A percentile compares a stretch with the other conserved stretches of the same genome.
Conservation (phyloP, 1,284 basidiomycete species). For the Singerocomus inundabilis region DNA sequence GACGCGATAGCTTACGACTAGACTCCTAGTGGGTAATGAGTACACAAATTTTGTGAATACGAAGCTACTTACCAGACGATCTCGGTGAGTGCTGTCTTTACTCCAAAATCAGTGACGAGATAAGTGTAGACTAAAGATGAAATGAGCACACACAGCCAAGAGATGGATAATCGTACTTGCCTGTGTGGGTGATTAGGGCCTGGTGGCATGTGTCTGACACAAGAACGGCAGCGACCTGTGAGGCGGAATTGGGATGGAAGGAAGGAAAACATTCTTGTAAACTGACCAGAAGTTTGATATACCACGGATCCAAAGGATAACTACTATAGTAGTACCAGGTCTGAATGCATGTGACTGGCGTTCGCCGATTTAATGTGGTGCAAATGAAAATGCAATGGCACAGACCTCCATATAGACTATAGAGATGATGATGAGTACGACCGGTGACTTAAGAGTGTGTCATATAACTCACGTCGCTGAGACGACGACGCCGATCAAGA, state of each 20-base stretch:
- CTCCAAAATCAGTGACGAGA: slow-evolving; percentile 47
- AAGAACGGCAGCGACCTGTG: slow-evolving; percentile 48
- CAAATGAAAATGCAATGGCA: neutral
- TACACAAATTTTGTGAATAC: neutral
- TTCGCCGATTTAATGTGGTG: neutral
- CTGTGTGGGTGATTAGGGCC: slow-evolving; percentile 51
- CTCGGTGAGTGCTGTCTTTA: slow-evolving; percentile 29
- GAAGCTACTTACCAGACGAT: slow-evolving; percentile 47
- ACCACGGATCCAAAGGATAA: slow-evolving; percentile 49
- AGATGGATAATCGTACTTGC: slow-evolving; percentile 29
- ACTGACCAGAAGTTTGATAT: slow-evolving; percentile 42
- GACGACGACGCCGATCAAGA: slow-evolving; percentile 47
- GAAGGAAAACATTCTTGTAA: neutral
- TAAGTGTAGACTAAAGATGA: slow-evolving; percentile 51
- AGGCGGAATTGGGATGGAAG: neutral
- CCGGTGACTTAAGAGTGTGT: neutral
- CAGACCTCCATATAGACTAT: slow-evolving; percentile 53
- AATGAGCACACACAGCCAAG: neutral
- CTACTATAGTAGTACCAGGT: slow-evolving; percentile 52
- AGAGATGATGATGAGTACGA: neutral
- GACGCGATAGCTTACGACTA: slow-evolving; percentile 38
- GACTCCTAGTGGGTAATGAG: slow-evolving; percentile 37
- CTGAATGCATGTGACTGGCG: slow-evolving; percentile 53
- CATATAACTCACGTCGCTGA: slow-evolving; percentile 41
- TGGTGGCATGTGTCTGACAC: slow-evolving; percentile 55